Base-by-base conservation (phyloP, 2,329 filamentous ascomycete species). In the Colletotrichum siamense region DNA sequence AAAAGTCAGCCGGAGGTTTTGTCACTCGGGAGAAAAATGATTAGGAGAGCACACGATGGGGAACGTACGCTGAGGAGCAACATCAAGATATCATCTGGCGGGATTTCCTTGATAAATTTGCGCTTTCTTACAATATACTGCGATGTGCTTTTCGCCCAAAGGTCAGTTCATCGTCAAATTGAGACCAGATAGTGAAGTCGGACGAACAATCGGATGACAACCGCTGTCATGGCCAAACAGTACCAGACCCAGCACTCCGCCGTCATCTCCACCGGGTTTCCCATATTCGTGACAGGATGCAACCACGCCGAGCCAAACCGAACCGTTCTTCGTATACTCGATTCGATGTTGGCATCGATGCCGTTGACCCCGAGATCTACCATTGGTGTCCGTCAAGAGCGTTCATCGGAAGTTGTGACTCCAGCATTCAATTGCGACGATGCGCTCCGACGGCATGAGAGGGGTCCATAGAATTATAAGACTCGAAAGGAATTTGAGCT, bases 171-270 rank as follows among this genome's bases (percentile, higher is more conserved):
- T 30, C 8, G 30, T 39, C 62, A 2, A 24, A 4, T 6, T 34
- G 22, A 18, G 62, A 16, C n/a, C 24, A 16, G 55, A 59, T 30
- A 8, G 8, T n/a, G 55, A 59, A 22, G 22, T 59, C 59, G 22
- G 12, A 69, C 70, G 16, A 7, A 76, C 74, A 68, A 76, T 69
- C 74, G 66, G n/a, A 64, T 26, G 15, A 67, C 26, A 9, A 76
- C 74, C n/a, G 71, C 61, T 8, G 18, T 26, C 13, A 69, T 61
- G 18, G 71, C 74, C 13, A 76, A 24, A 8, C 32, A 8, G 13
- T 65, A 76, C 74, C 71, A 76, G 4, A 55, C 18, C 74, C 71
- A 76, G n/a, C 70, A 74, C 57, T 76, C 74, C 44, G 30, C 74
- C n/a, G 9, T 69, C 65, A 62, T 30, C 15, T 62, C 36, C 12